A percentile compares a stretch with the other conserved stretches of the same genome.
Conservation (phyloP, 2,329 filamentous ascomycete species). For the Fusarium multiceps region DNA sequence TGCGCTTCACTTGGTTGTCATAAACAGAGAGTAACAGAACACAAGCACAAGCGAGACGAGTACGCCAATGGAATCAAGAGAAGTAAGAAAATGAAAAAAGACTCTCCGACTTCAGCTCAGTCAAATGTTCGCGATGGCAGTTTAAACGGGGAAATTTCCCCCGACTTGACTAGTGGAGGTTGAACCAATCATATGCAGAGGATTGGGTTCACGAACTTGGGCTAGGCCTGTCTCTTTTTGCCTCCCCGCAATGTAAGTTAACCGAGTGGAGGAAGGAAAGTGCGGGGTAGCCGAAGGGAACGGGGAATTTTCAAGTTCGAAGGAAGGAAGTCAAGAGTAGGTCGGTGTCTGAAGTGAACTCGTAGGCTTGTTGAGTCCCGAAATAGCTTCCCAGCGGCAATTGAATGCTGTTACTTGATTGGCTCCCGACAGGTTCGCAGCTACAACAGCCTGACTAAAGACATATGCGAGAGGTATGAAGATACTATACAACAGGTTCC, state of each 20-base stretch:
- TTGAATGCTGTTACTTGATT: background rate
- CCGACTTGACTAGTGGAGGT: slow-evolving; percentile 21
- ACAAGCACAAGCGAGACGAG: too few relatives aligned
- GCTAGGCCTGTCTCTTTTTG: slow-evolving; percentile 3
- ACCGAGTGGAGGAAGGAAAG: slow-evolving; percentile 11
- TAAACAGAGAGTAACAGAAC: too few relatives aligned
- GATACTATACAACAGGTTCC: too few relatives aligned
- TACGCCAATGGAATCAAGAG: background rate
- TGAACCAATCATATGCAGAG: slow-evolving; percentile 11
- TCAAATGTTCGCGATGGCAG: slow-evolving; percentile 28
- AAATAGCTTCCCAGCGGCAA: background rate
- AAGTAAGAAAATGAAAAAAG: background rate
- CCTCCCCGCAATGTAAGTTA: slow-evolving; percentile 23
- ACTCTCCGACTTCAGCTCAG: slow-evolving; percentile 15
- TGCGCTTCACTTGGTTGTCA: too few relatives aligned
- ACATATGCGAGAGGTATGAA: fast-evolving
- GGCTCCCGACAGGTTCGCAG: background rate
- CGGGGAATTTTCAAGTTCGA: background rate
- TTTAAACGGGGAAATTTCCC: slow-evolving; percentile 42
- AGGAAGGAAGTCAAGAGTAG: background rate
- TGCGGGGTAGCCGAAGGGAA: slow-evolving; percentile 21
- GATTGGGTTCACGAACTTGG: slow-evolving; percentile 1
- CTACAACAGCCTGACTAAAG: background rate
- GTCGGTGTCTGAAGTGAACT: background rate
- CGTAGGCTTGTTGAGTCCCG: background rate